Evolutionary conservation across 1,284 basidiomycete species (phyloP), one percentile per base, ranked within the genome.

Genomic region (Malassezia arunalokei): DNA sequence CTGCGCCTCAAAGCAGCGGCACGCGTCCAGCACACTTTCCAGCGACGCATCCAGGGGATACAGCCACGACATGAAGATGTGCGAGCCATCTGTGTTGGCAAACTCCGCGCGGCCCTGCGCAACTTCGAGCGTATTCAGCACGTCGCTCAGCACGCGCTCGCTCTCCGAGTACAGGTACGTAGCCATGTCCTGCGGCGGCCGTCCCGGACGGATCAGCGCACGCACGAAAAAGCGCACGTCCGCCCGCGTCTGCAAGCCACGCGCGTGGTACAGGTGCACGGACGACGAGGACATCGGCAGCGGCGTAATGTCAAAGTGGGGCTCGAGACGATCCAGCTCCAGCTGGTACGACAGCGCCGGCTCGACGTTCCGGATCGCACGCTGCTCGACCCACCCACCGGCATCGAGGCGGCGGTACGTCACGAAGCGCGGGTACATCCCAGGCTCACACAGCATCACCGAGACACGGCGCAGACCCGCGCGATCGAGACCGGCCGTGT

Each of bases 111-210:
- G 66, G 38, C 66, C 70, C 24, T 60, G 59, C 8, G 68, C 65
- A 27, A 73, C 68, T 76, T 98, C 92, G 46, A 98, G 81, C 5
- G 90, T 85, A 75, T 98, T 92, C 60, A 98, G 79, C 64, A 96
- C 84, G 67, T 84, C 87, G 49, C 88, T 94, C 60, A 99, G 85
- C 27, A 98, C 82, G 43, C 92, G 85, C 74, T 98, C 94, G 5
- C 91, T 92, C 78, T 98, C 94, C 3, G 91, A 94, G 64, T 98
- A 85, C 70, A 99, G 83, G 77, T 98, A 99, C 75, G 95, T 86
- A 30, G 89, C 86, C 83, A 96, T 87, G 56, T 82, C 82, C 43
- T 88, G 90, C 49, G 84, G 82, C 31, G 96, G 82, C 59, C 89
- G 86, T 58, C 94, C 92, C 47, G 94, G 94, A 54, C 94, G 88